These are phyloP conservation scores for Teratosphaeria viscida DNA, from an alignment of 2,329 filamentous ascomycete genomes.

Conservation along the genomic window DNA sequence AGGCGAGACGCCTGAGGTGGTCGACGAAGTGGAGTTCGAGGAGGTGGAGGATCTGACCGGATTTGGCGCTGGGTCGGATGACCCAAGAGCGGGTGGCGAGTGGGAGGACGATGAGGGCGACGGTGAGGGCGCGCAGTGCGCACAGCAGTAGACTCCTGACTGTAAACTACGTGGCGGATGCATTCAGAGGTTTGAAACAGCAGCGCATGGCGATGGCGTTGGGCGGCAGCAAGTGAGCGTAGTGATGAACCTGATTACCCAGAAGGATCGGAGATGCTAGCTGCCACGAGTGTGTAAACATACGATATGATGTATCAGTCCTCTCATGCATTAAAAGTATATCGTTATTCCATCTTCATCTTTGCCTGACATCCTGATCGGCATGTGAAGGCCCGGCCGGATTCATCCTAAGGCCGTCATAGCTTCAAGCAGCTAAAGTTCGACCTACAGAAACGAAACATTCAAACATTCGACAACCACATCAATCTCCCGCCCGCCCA, in stretches of 20 bases:
- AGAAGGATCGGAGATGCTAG: background rate
- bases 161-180: background rate
- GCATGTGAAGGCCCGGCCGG: background rate
- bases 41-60: constrained; percentile 74
- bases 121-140: constrained; percentile 37
- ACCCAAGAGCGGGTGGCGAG: constrained; percentile 56
- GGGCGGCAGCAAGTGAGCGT: background rate
- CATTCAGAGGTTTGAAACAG: background rate
- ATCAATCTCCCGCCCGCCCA: background rate
- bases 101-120: constrained; percentile 64
- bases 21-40: constrained; percentile 83
- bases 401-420: background rate
- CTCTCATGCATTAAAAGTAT: background rate
- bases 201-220: constrained; percentile 3
- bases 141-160: constrained; percentile 1
- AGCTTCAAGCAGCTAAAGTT: background rate
- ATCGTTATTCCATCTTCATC: no score
- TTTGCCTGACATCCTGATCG: background rate
- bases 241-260: background rate
- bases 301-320: background rate
- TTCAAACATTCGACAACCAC: background rate
- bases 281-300: background rate
- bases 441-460: background rate
- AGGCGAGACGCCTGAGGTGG: constrained; percentile 53
- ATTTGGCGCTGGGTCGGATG: constrained; percentile 63